Conservation (phyloP, 163 green algal species). For the Prototheca wickerhamii region DNA sequence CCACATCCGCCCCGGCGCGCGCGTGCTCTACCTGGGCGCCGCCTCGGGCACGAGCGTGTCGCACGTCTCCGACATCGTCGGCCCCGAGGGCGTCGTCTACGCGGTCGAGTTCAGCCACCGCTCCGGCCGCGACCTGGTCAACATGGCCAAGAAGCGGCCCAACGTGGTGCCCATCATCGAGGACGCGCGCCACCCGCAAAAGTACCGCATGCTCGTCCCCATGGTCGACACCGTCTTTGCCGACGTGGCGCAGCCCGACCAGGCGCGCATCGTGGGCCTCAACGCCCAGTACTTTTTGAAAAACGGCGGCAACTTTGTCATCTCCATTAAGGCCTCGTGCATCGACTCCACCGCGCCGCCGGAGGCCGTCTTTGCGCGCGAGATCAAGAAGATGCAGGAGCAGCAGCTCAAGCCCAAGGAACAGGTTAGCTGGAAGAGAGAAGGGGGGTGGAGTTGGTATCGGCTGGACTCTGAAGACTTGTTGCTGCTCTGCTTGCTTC, state of each 20-base stretch:
- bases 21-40: slow-evolving; percentile 92
- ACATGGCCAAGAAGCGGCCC: slow-evolving; percentile 99
- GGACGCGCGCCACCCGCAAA: slow-evolving; percentile 93
- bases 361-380: slow-evolving; percentile 95
- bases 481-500: neutral
- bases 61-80: slow-evolving; percentile 95
- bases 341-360: slow-evolving; percentile 97
- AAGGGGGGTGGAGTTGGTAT: neutral
- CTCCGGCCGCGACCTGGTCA: slow-evolving; percentile 92
- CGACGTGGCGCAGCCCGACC: slow-evolving; percentile 97
- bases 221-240: slow-evolving; percentile 99
- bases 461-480: neutral
- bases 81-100: slow-evolving; percentile 91
- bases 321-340: slow-evolving; percentile 98
- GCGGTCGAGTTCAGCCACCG: slow-evolving; percentile 98
- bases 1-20: slow-evolving; percentile 87
- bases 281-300: slow-evolving; percentile 98
- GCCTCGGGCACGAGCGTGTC: slow-evolving; percentile 86
- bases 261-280: slow-evolving; percentile 91
- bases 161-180: slow-evolving; percentile 99
- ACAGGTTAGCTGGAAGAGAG: slow-evolving; percentile 55
- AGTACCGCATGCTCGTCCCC: slow-evolving; percentile 99
- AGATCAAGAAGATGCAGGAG: slow-evolving; percentile 99
- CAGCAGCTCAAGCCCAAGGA: slow-evolving; percentile 96
- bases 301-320: slow-evolving; percentile 95